Evolutionary conservation across 495 filamentous ascomycete species (phyloP).

Genomic region (Eremomyces bilateralis): DNA sequence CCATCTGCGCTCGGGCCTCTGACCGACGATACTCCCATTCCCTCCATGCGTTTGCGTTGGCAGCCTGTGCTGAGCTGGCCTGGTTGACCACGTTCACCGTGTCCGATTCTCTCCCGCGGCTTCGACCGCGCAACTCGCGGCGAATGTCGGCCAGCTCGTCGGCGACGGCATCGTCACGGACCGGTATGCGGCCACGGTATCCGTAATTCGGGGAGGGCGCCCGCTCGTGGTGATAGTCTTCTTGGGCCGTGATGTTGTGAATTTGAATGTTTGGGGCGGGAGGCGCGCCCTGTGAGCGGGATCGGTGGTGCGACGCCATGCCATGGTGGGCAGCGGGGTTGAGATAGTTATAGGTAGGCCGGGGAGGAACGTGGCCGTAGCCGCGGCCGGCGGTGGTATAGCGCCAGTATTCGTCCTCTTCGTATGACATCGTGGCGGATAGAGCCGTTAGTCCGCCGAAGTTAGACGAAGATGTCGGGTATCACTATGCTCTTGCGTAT

Average conservation of each 20-base stretch:
- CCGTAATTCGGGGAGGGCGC: neutral
- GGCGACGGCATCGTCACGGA: neutral
- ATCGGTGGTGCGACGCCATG: constrained; percentile 11
- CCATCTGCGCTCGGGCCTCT: no score
- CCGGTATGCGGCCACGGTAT: neutral
- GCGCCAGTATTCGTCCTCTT: neutral
- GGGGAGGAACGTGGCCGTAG: neutral
- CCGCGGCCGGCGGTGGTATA: neutral
- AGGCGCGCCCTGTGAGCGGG: constrained; percentile 16
- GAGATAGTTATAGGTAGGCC: no score
- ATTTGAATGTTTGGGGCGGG: constrained; percentile 17
- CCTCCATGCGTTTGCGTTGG: no score
- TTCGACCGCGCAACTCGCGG: no score
- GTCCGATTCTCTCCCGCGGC: no score
- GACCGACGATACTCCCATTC: no score
- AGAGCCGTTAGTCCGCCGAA: no score
- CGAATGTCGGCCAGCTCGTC: no score
- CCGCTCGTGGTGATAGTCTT: constrained; percentile 2
- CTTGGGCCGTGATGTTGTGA: constrained; percentile 14
- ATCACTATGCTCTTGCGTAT: no score
- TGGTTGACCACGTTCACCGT: no score
- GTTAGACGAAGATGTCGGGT: no score
- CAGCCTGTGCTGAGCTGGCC: no score
- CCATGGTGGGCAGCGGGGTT: neutral
- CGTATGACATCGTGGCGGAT: neutral